Evolutionary conservation across 805 yeast genomes (phyloP), one percentile per base, ranked within the genome.

Genomic region (Zygotorulaspora chibaensis): DNA sequence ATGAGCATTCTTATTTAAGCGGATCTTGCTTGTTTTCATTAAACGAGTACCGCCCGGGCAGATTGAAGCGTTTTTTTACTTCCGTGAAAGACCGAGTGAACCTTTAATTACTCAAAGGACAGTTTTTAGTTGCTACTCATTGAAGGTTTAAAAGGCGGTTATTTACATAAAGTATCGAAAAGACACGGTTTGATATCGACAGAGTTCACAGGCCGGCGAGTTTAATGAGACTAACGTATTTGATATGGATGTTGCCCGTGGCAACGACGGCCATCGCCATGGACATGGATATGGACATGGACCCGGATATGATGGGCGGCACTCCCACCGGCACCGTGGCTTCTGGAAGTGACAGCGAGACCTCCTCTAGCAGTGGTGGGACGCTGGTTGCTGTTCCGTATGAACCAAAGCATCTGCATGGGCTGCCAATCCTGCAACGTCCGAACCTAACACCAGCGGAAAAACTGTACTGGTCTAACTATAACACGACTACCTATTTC

Each of bases 401-500:
- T 58, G 77, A 72, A 43, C 57, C 52, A 4, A 60, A 54, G 27
- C 74, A 79, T 58, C 61, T 65, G 40, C 96, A 87, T 58, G 95
- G 95, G 0, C 58, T 77, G 52, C 90, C 95, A 1, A 86, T 90
- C 35, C 70, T 89, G 38, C 61, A 75, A 48, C 50, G 54, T 25
- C 83, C 85, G 1, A 58, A 77, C 15, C 72, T 90, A 40, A 73
- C 81, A 13, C 83, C 90, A 0, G 84, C 80, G 37, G 96, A 89
- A 63, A 69, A 80, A 45, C 61, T 73, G 23, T 90, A 76, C 65
- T 90, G 97, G 97, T 81, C 80, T 40, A 61, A 66, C 20, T 90
- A 89, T 66, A 80, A 85, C 58, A 80, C 95, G 11, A 83, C 91
- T 1, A 81, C 87, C 2, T 89, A 75, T 62, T 80, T 87, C 67